These are phyloP conservation scores for Chaetomiaceae sp. DNA, from an alignment of 2,329 filamentous ascomycete genomes.

Conservation along the genomic window DNA sequence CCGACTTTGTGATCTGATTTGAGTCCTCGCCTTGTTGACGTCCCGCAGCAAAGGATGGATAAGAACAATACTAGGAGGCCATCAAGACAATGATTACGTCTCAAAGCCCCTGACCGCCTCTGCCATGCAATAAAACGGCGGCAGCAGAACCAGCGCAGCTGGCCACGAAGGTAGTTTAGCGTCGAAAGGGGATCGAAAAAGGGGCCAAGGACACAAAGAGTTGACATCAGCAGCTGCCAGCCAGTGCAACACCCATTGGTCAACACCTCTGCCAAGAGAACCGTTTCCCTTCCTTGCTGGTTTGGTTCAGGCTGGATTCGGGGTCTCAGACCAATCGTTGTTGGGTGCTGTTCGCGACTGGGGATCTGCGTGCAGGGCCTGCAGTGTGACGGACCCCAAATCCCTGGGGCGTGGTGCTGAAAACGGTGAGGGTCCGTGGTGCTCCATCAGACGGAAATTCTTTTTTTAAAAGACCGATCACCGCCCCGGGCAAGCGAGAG, in stretches of 20 bases:
- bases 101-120: conserved; percentile 7
- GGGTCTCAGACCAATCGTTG: conserved; percentile 3
- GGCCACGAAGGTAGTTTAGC: neutral
- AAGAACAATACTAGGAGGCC: conserved; percentile 19
- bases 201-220: neutral
- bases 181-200: neutral
- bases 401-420: too few relatives aligned
- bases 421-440: conserved; percentile 16
- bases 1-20: too few relatives aligned
- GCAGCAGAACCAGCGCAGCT: neutral
- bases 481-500: conserved; percentile 18
- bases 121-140: neutral
- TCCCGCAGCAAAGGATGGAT: conserved; percentile 7
- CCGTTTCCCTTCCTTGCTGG: neutral
- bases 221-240: conserved; percentile 2
- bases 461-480: conserved; percentile 22
- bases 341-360: neutral
- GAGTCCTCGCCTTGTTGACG: neutral
- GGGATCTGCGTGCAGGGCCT: too few relatives aligned
- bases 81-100: conserved; percentile 14
- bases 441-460: conserved; percentile 14
- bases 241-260: neutral
- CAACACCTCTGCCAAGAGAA: conserved; percentile 5
- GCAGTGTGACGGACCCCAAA: too few relatives aligned
- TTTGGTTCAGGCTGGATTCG: neutral